Evolutionary conservation across 108 stramenopile genomes (phyloP).

Genomic region (Nitzschia inconspicua): DNA sequence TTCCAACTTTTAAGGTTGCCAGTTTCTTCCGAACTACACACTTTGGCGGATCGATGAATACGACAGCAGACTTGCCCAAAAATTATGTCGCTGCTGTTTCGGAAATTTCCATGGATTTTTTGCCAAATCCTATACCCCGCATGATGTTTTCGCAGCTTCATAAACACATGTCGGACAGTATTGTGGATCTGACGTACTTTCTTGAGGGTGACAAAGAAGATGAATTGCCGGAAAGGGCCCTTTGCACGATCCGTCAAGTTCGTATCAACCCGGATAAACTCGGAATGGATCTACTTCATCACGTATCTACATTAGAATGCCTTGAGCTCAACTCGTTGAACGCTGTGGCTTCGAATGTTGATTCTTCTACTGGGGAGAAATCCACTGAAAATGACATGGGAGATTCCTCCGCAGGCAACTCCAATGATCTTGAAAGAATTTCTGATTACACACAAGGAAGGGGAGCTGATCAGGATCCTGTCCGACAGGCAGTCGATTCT

Average conservation of each 20-base stretch:
- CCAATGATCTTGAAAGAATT: no score
- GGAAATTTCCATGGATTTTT: not conserved
- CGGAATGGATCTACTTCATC: slow-evolving; percentile 5
- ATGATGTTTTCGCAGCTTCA: slow-evolving; percentile 13
- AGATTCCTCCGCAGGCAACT: no score
- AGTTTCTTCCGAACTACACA: slow-evolving; percentile 32
- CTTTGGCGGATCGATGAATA: slow-evolving; percentile 50
- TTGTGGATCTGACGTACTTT: slow-evolving; percentile 42
- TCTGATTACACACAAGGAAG: no score
- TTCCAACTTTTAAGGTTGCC: slow-evolving; percentile 34
- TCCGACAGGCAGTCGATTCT: slow-evolving; percentile 27
- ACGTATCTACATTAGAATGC: slow-evolving; percentile 7
- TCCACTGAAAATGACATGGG: no score
- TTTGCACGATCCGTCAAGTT: slow-evolving; percentile 43
- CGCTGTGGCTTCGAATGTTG: no score
- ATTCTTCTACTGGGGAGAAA: no score
- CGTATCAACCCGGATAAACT: slow-evolving; percentile 18
- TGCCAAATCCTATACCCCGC: slow-evolving; percentile 6
- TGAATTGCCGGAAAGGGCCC: slow-evolving; percentile 47
- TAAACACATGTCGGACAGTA: not conserved
- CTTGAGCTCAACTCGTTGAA: no score
- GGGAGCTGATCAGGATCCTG: slow-evolving; percentile 11
- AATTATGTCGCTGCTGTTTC: slow-evolving; percentile 53
- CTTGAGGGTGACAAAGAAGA: slow-evolving; percentile 37
- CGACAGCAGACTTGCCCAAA: slow-evolving; percentile 22